Evolutionary conservation across 2,329 filamentous ascomycete genomes (phyloP), one percentile per base, ranked within the genome.

Genomic region (Hypoxylon sp.): DNA sequence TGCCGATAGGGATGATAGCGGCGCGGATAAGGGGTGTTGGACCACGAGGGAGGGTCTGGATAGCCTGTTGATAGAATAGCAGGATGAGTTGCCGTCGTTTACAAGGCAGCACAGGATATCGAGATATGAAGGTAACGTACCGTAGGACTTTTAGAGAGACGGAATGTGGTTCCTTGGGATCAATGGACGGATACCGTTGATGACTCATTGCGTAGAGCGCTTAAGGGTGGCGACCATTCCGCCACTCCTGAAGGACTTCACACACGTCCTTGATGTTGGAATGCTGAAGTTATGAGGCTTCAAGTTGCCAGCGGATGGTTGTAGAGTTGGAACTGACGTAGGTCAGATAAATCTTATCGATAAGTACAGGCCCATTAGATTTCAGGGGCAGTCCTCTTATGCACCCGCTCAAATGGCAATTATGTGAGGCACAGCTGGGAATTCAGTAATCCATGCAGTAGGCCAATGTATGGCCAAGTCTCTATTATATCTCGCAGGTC

Each of bases 11-110:
- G 80, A 78, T 5, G 80, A 79, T 10, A 79, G 71, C 1, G 80
- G 79, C 28, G 80, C 78, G 65, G 87, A 74, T 62, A 91, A 81
- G 3, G 90, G 85, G 69, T 91, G 86, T 73, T 93, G 91, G 8
- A 86, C 81, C 39, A 91, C 89, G 56, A 94, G 86, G 3, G 91
- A 90, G 1, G 92, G 93, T 13, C 92, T 89, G 0, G 94, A 97
- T 62, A 98, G 86, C 61, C 93, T 96, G 71, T 28, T 26, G 26
- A 41, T 8, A 19, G 19, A 22, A 37, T 26, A 4, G 20, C 15
- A 34, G 30, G 3, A 41, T 52, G 47, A 59, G 39, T 47, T 47
- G 13, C 24, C 22, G 32, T 15, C 22, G 8, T 10, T 20, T 24
- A n/a, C 44, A 28, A 22, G 41, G 19, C 19, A n/a, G 15, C 10